Conservation (phyloP, 805 yeast species). For the Saturnispora dispora region DNA sequence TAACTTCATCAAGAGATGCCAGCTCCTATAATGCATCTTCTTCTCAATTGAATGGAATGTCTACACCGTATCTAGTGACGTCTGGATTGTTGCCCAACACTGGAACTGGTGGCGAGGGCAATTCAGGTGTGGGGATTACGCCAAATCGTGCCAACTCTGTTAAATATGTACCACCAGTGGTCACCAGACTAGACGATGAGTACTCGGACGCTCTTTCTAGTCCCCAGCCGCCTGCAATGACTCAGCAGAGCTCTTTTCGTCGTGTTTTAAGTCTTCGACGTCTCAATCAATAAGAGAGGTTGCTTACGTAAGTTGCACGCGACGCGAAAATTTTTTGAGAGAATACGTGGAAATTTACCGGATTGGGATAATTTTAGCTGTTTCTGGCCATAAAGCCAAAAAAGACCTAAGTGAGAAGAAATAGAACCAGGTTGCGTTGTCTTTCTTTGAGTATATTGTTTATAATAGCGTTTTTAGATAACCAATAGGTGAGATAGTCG, state of each 20-base stretch:
- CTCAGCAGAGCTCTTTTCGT: slow-evolving; percentile 3
- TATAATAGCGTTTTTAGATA: not conserved
- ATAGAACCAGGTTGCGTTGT: not conserved
- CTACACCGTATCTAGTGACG: slow-evolving; percentile 61
- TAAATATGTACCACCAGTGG: slow-evolving; percentile 25
- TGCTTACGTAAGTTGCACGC: not conserved
- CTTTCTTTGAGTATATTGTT: not conserved
- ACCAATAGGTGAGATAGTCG: not conserved
- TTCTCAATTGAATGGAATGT: slow-evolving; percentile 37
- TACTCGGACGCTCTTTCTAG: slow-evolving; percentile 9
- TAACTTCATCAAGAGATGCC: not conserved
- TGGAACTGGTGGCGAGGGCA: not conserved
- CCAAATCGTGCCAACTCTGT: slow-evolving; percentile 10
- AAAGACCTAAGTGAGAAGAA: not conserved
- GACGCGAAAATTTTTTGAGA: not conserved
- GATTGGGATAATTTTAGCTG: not conserved
- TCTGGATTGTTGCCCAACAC: slow-evolving; percentile 47
- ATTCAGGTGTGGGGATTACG: not conserved
- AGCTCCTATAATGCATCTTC: slow-evolving; percentile 6
- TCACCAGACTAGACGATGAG: slow-evolving; percentile 21
- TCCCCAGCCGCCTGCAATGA: slow-evolving; percentile 6
- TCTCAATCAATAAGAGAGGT: not conserved
- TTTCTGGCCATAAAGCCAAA: not conserved
- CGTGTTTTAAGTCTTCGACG: slow-evolving; percentile 4
- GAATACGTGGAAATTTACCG: not conserved